These are phyloP conservation scores for Clonostachys solani DNA, from an alignment of 2,329 filamentous ascomycete genomes.

Conservation along the genomic window DNA sequence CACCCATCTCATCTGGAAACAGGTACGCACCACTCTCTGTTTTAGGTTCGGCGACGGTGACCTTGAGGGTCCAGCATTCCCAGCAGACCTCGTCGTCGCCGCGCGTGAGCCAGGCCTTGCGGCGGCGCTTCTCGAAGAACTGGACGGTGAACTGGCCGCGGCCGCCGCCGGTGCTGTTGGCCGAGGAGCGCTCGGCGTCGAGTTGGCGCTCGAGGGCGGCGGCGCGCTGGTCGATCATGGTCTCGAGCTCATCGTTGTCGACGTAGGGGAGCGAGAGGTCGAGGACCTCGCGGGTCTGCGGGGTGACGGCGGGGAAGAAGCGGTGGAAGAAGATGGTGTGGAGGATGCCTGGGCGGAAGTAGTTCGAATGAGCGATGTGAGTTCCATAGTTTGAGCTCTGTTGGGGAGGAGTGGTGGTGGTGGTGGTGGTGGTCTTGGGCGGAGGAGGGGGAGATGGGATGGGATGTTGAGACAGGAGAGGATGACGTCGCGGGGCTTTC, in stretches of 20 bases:
- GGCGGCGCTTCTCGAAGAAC: slow-evolving; percentile 90
- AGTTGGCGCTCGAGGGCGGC: slow-evolving; percentile 76
- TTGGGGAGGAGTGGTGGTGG: not conserved
- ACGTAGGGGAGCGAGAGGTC: slow-evolving; percentile 88
- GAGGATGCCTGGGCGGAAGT: slow-evolving; percentile 57
- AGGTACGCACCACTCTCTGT: slow-evolving; percentile 73
- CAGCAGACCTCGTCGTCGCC: slow-evolving; percentile 93
- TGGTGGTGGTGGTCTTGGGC: not conserved
- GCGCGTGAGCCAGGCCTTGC: slow-evolving; percentile 72
- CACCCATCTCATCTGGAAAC: no score
- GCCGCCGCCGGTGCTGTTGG: slow-evolving; percentile 26
- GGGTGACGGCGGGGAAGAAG: slow-evolving; percentile 84
- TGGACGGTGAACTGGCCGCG: slow-evolving; percentile 80
- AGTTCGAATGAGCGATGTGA: not conserved
- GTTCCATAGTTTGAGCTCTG: no score
- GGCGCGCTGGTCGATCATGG: slow-evolving; percentile 86
- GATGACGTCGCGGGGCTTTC: slow-evolving; percentile 2
- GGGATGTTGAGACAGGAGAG: slow-evolving; percentile 6
- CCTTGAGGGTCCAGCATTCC: slow-evolving; percentile 93
- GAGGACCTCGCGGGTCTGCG: slow-evolving; percentile 81
- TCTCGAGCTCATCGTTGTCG: slow-evolving; percentile 86
- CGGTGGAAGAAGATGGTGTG: slow-evolving; percentile 99
- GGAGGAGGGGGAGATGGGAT: not conserved
- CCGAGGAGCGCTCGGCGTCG: slow-evolving; percentile 46
- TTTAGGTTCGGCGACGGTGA: slow-evolving; percentile 85